Evolutionary conservation across 805 yeast genomes (phyloP).

Genomic region (Candida coquimbonensis): DNA sequence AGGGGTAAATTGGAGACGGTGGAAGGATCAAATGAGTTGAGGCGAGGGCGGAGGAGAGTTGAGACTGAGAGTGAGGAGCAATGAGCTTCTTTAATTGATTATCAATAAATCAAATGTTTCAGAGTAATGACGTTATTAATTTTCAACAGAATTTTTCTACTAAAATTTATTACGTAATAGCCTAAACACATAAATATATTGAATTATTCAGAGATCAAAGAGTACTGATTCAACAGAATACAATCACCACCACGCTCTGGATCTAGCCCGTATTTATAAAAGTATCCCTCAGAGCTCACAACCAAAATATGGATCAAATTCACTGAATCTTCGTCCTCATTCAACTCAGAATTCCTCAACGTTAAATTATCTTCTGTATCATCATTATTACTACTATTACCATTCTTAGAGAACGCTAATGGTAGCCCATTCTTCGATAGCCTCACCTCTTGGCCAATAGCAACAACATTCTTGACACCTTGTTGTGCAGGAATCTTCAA

Average conservation of each 20-base stretch:
- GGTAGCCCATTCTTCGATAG: conserved; percentile 20
- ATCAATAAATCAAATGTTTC: no score
- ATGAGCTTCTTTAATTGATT: no score
- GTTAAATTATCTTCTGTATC: not conserved
- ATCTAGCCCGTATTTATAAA: conserved; percentile 74
- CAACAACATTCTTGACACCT: conserved; percentile 41
- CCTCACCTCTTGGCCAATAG: conserved; percentile 33
- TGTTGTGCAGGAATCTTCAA: conserved; percentile 58
- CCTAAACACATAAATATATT: no score
- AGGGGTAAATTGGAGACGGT: not conserved
- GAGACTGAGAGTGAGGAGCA: no score
- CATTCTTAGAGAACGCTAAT: conserved; percentile 14
- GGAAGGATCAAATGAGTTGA: no score
- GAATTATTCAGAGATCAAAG: conserved; percentile 27
- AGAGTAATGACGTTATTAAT: not conserved
- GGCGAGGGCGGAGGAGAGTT: no score
- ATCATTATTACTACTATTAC: not conserved
- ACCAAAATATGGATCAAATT: conserved; percentile 48
- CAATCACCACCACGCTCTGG: conserved; percentile 94
- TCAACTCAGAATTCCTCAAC: not conserved
- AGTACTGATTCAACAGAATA: conserved; percentile 64
- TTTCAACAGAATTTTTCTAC: not conserved
- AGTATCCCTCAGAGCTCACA: conserved; percentile 74
- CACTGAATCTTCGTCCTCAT: conserved; percentile 5
- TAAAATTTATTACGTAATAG: not conserved